Conservation (phyloP, 2,329 filamentous ascomycete genomes). For the Penicillium sp. region DNA sequence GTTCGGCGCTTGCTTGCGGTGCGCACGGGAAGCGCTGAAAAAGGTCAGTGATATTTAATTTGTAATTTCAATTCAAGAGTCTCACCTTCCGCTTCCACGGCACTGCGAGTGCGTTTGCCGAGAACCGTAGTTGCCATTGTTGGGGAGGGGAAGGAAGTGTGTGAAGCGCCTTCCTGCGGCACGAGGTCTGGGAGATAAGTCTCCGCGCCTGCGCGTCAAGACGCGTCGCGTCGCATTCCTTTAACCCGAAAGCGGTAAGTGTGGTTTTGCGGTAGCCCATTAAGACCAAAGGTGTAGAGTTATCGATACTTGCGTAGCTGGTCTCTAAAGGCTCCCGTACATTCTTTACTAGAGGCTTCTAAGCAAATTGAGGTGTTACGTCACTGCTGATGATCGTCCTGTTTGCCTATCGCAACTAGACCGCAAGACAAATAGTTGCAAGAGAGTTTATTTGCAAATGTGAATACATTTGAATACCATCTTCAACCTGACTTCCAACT, state of each 20-base stretch:
- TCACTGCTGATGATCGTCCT: background rate
- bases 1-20: conserved; percentile 50
- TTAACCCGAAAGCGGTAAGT: conserved; percentile 9
- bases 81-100: conserved; percentile 41
- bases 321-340: background rate
- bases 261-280: background rate
- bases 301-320: background rate
- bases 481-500: background rate
- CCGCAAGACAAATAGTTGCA: background rate
- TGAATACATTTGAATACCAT: background rate
- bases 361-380: background rate
- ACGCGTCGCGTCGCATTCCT: conserved; percentile 18
- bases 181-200: background rate
- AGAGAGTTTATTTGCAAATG: background rate
- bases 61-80: conserved; percentile 23
- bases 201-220: background rate
- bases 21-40: conserved; percentile 33
- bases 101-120: conserved; percentile 46
- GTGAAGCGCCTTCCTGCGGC: conserved; percentile 1
- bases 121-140: conserved; percentile 43
- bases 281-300: background rate
- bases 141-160: conserved; percentile 22
- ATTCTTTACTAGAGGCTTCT: background rate
- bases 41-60: conserved; percentile 12
- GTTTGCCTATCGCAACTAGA: background rate